Base-by-base conservation (phyloP, 164 flowering plant species). In the Tetracentron sinense region DNA sequence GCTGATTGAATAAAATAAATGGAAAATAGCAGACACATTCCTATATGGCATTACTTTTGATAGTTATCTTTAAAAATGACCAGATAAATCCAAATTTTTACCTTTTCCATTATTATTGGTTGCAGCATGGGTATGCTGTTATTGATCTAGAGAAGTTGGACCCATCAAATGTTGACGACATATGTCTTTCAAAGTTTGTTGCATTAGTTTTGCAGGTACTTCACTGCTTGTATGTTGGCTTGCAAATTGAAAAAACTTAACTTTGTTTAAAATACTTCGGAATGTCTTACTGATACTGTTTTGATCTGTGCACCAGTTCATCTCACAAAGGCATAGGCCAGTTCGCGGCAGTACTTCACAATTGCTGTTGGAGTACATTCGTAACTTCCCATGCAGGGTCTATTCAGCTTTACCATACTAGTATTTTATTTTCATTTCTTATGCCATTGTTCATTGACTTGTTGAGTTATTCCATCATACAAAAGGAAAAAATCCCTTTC, bases 81-180 rank as follows among this genome's bases (percentile, higher is more conserved):
- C 29, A 22, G 58, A 67, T 60, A 28, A 21, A 7, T 54, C 17
- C 60, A 4, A 54, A 42, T 20, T 3, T 61, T 38, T 56, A 23
- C 23, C 10, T 16, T 56, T 16, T 33, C 15, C 21, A 12, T 20
- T 55, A 15, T 59, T 61, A 23, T 20, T 65, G 62, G 20, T 63
- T 71, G 80, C 85, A 93, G 98, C 77, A 79, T 44, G 98, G 98
- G 0, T 93, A 85, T 82, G 97, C 89, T 65, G 71, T 86, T 54
- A 77, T 93, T 75, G 89, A 93, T 71, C 63, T 89, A 62, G 70
- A 69, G 72, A 71, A 56, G 63, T 79, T 90, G 53, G 75, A 81
- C 59, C 78, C 85, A 55, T 79, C 75, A 56, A 72, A 83, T 62
- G 63, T 82, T 60, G 78, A 71, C 64, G 90, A 88, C 54, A 58